A percentile compares a stretch with the other conserved stretches of the same genome.
Conservation (phyloP, 2,329 filamentous ascomycete species). For the Sordariomycetes sp. region DNA sequence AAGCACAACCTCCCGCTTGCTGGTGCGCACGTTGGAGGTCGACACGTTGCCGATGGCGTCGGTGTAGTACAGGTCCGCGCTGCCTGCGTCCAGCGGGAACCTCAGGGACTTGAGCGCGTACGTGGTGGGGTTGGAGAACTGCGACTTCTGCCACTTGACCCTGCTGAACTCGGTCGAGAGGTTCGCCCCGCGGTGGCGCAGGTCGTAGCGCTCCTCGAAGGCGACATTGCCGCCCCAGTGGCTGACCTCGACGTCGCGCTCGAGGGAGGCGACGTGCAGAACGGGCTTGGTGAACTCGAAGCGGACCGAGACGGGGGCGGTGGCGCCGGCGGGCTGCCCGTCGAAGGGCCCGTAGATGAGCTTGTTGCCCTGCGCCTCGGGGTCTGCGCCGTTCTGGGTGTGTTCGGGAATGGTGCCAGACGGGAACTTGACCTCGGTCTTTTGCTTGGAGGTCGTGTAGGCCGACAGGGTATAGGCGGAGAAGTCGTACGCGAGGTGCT, state of each 20-base stretch:
- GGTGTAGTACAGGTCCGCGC: constrained; percentile 82
- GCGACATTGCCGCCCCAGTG: constrained; percentile 98
- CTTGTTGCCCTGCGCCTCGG: constrained; percentile 73
- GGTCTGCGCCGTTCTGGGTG: constrained; percentile 62
- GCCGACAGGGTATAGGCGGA: constrained; percentile 75
- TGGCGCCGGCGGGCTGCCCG: constrained; percentile 67
- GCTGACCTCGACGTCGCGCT: constrained; percentile 89
- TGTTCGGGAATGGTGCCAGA: constrained; percentile 73
- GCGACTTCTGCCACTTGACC: constrained; percentile 61
- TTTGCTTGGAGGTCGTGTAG: constrained; percentile 83
- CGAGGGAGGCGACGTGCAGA: constrained; percentile 64
- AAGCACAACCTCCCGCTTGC: constrained; percentile 66
- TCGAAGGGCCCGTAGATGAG: constrained; percentile 86
- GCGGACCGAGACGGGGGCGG: constrained; percentile 64
- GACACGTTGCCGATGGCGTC: constrained; percentile 97
- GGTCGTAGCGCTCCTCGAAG: constrained; percentile 85
- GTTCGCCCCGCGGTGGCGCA: constrained; percentile 78
- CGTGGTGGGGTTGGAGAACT: constrained; percentile 67
- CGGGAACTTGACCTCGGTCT: constrained; percentile 90
- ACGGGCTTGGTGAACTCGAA: constrained; percentile 96
- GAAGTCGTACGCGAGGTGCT: constrained; percentile 79
- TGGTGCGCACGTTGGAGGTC: constrained; percentile 76
- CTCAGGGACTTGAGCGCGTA: constrained; percentile 73
- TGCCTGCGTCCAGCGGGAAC: constrained; percentile 70
- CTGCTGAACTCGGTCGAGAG: constrained; percentile 63